phyloP scores from a whole-genome alignment of 805 yeast species.

The Hyphopichia homilentoma region DNA sequence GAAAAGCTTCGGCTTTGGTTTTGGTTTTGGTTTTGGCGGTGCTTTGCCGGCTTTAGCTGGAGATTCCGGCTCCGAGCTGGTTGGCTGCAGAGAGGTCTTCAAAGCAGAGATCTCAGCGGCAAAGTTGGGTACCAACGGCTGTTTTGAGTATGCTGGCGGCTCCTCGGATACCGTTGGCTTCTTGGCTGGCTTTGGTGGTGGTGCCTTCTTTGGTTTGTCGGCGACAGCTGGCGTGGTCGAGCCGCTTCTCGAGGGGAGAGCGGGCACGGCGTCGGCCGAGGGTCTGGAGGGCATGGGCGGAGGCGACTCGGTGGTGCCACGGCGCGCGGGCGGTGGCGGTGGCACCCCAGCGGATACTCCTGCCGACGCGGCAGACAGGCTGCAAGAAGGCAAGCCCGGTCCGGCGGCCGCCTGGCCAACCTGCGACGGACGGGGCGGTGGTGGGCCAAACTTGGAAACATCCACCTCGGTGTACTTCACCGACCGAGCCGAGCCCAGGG shows the following conservation, averaged over 20 bases:
- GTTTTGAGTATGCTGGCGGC: slow-evolving; percentile 2
- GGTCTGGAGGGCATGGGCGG: slow-evolving; percentile 1
- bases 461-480: slow-evolving; percentile 26
- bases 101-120: slow-evolving; percentile 26
- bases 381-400: slow-evolving; percentile 4
- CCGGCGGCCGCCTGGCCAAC: too few species aligned
- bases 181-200: not conserved
- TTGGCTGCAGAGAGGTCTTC: slow-evolving; percentile 2
- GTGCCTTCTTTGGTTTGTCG: not conserved
- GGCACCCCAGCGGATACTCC: slow-evolving; percentile 10
- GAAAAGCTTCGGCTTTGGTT: slow-evolving; percentile 8
- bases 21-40: slow-evolving; percentile 4
- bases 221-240: slow-evolving; percentile 4
- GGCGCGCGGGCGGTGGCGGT: slow-evolving; percentile 5
- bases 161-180: slow-evolving; percentile 1
- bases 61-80: slow-evolving; percentile 1
- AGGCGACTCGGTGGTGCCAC: too few species aligned
- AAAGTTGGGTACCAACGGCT: slow-evolving; percentile 17
- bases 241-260: slow-evolving; percentile 1
- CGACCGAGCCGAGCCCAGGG: not conserved
- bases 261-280: slow-evolving; percentile 4
- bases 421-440: slow-evolving; percentile 42
- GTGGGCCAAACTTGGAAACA: slow-evolving; percentile 38
- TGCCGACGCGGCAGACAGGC: slow-evolving; percentile 3
- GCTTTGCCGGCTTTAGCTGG: not conserved